Percentiles rank a stretch among this genome's conserved stretches.
These are phyloP conservation scores for Neospermospora avenae DNA, from an alignment of 2,329 filamentous ascomycete species.

Conservation along the genomic window DNA sequence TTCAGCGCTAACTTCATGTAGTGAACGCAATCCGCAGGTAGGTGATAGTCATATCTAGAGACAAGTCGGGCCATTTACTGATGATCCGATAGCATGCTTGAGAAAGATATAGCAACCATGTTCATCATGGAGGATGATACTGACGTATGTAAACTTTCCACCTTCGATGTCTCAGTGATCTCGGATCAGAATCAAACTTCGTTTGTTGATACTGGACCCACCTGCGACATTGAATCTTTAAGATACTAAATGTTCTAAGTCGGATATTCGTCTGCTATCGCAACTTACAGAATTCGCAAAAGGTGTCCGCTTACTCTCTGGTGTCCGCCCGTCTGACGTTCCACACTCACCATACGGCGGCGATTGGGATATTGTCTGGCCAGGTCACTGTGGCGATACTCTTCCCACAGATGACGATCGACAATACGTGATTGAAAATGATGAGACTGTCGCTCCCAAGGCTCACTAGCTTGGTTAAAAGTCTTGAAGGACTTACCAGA, in stretches of 20 bases:
- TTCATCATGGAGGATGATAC: conserved; percentile 44
- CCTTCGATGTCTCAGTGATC: too few species aligned
- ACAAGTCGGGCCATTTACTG: background rate
- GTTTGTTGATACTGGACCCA: too few species aligned
- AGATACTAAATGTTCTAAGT: too few species aligned
- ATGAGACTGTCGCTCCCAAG: conserved; percentile 30
- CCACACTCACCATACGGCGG: conserved; percentile 33
- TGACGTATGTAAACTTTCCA: too few species aligned
- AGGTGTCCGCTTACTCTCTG: conserved; percentile 12
- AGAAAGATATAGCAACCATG: conserved; percentile 36
- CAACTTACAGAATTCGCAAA: conserved; percentile 34
- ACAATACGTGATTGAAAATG: conserved; percentile 26
- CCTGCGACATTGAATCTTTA: too few species aligned
- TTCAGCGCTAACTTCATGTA: too few species aligned
- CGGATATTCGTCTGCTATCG: conserved; percentile 39
- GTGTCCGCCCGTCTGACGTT: conserved; percentile 6
- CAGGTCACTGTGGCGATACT: conserved; percentile 37
- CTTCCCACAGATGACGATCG: conserved; percentile 9
- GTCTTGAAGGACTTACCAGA: conserved; percentile 13
- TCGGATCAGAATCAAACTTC: too few species aligned
- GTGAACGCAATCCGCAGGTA: conserved; percentile 37
- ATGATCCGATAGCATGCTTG: conserved; percentile 31
- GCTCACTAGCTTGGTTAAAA: conserved; percentile 11
- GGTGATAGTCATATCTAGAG: background rate
- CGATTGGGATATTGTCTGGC: conserved; percentile 39